Evolutionary conservation across 306 rosid species (phyloP).

Genomic region (Castanopsis chinensis): DNA sequence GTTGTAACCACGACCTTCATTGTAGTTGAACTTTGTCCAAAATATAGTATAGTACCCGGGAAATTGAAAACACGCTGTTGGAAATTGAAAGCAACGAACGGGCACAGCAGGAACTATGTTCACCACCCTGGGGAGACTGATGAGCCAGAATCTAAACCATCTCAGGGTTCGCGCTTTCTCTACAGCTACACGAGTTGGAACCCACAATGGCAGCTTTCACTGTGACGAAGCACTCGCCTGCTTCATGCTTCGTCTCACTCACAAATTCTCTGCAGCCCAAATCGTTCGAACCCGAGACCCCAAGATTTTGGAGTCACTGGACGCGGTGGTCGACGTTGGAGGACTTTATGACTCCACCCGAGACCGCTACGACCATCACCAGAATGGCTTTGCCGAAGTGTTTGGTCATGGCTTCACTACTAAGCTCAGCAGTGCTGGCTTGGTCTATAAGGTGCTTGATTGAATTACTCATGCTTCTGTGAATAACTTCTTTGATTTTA

Average conservation of each 20-base stretch:
- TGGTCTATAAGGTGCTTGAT: constrained; percentile 52
- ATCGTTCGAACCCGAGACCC: constrained; percentile 49
- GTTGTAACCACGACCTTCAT: too few species aligned
- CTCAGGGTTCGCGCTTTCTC: constrained; percentile 24
- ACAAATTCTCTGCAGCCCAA: constrained; percentile 37
- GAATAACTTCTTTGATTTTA: too few species aligned
- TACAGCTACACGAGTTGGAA: constrained; percentile 45
- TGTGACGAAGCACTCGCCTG: constrained; percentile 71
- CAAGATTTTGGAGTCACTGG: constrained; percentile 27
- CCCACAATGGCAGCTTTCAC: constrained; percentile 58
- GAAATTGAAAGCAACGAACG: too few species aligned
- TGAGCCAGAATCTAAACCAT: neutral
- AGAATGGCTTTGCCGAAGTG: constrained; percentile 37
- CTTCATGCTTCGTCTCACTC: constrained; percentile 50
- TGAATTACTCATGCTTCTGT: too few species aligned
- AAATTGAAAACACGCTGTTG: too few species aligned
- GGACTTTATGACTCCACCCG: constrained; percentile 45
- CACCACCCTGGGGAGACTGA: too few species aligned
- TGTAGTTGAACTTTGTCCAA: too few species aligned
- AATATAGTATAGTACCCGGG: too few species aligned
- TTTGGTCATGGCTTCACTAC: constrained; percentile 40
- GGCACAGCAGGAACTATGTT: too few species aligned
- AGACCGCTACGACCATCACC: constrained; percentile 56
- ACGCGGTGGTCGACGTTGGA: constrained; percentile 62
- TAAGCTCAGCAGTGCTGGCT: constrained; percentile 63